Conservation (phyloP, 1,284 basidiomycete species). For the Trichosporon faecale region DNA sequence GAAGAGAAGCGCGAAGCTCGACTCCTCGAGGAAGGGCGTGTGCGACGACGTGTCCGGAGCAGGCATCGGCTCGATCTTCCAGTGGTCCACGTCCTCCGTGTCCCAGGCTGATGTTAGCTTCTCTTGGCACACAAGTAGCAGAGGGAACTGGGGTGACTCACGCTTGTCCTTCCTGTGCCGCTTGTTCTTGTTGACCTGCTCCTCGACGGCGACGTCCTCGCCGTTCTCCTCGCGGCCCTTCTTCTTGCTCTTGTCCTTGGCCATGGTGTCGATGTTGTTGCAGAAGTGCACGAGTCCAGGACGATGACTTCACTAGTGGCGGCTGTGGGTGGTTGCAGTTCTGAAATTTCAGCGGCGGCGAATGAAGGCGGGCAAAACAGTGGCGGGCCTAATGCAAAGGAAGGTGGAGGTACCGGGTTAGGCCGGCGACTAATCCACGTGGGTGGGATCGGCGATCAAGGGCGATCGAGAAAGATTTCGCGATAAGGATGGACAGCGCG, state of each 20-base stretch:
- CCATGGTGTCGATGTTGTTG: neutral
- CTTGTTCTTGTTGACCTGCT: conserved; percentile 72
- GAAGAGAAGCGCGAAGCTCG: conserved; percentile 95
- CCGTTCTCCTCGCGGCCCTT: conserved; percentile 21
- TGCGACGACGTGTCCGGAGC: conserved; percentile 59
- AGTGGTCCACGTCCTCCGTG: conserved; percentile 98
- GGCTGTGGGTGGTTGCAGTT: neutral
- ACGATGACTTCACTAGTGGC: neutral
- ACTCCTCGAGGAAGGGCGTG: conserved; percentile 82
- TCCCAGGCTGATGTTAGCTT: conserved; percentile 76
- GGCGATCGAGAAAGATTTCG: conserved; percentile 10
- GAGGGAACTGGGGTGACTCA: conserved; percentile 47
- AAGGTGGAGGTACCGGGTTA: neutral
- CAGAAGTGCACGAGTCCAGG: neutral
- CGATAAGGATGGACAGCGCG: neutral
- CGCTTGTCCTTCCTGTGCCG: conserved; percentile 87
- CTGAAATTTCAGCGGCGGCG: conserved; percentile 3
- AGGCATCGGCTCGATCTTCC: conserved; percentile 82
- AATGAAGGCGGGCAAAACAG: neutral
- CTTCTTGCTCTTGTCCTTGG: conserved; percentile 28
- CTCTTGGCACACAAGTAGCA: neutral
- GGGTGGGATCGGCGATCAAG: neutral
- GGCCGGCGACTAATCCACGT: neutral
- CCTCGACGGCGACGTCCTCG: conserved; percentile 25
- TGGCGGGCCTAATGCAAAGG: neutral